phyloP scores from a whole-genome alignment of 371 early-diverging fungal genomes.

The Mucor saturninus region DNA sequence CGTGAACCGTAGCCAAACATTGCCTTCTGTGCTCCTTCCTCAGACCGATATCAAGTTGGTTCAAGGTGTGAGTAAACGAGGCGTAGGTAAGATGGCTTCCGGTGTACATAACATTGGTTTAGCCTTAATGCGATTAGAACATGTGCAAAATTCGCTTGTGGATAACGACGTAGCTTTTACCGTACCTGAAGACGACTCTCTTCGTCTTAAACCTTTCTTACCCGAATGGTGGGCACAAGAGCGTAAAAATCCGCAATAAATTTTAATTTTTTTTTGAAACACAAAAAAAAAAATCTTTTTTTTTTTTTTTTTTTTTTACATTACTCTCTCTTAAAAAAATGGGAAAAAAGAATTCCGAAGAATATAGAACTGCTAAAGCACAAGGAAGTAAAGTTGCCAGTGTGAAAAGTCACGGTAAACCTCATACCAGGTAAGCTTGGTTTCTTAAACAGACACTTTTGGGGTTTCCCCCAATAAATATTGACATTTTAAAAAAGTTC shows the following conservation, averaged over 20 bases:
- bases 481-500: background rate
- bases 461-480: background rate
- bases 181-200: conserved; percentile 39
- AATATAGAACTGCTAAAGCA: conserved; percentile 22
- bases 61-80: conserved; percentile 44
- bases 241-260: conserved; percentile 9
- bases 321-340: conserved; percentile 6
- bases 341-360: conserved; percentile 39
- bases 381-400: conserved; percentile 12
- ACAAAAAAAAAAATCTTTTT: conserved; percentile 1
- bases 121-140: conserved; percentile 86
- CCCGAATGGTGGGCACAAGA: conserved; percentile 64
- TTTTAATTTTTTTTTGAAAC: background rate
- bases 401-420: conserved; percentile 24
- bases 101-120: conserved; percentile 81
- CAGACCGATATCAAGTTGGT: conserved; percentile 54
- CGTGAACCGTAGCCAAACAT: conserved; percentile 34
- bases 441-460: background rate
- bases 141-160: conserved; percentile 42
- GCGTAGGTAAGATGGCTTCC: conserved; percentile 70
- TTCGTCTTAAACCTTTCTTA: conserved; percentile 55
- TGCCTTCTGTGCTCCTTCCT: conserved; percentile 41
- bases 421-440: conserved; percentile 15
- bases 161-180: conserved; percentile 29
- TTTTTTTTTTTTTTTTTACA: conserved; percentile 8